Conservation (phyloP, 345 rosid genomes). For the Acer yangbiense region DNA sequence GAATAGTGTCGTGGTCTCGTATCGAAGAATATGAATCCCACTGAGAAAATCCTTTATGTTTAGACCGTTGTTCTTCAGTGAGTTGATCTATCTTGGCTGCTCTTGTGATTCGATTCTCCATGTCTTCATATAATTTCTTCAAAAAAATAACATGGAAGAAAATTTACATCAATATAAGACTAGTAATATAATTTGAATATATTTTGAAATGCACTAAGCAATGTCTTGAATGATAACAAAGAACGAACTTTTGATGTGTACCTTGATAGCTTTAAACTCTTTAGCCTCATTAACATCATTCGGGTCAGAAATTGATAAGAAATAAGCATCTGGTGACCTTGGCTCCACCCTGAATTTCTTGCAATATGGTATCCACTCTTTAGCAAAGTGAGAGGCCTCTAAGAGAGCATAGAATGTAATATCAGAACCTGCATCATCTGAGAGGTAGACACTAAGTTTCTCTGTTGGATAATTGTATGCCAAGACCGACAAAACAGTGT, state of each 20-base stretch:
- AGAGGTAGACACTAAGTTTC: slow-evolving; percentile 49
- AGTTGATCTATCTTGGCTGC: slow-evolving; percentile 31
- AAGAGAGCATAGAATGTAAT: slow-evolving; percentile 50
- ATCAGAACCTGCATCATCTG: slow-evolving; percentile 54
- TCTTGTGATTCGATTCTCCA: slow-evolving; percentile 49
- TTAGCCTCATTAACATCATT: background rate
- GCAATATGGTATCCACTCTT: slow-evolving; percentile 58
- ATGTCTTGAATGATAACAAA: background rate
- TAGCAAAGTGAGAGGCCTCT: slow-evolving; percentile 52
- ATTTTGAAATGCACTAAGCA: background rate
- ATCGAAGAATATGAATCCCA: slow-evolving; percentile 50
- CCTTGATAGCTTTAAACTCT: slow-evolving; percentile 30
- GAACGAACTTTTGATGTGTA: background rate
- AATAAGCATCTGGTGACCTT: slow-evolving; percentile 48
- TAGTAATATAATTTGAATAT: background rate
- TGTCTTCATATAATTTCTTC: slow-evolving; percentile 49
- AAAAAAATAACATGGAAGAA: background rate
- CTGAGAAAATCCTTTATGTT: slow-evolving; percentile 50
- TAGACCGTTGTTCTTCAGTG: slow-evolving; percentile 38
- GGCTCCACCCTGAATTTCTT: slow-evolving; percentile 41
- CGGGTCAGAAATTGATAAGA: slow-evolving; percentile 16
- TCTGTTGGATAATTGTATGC: slow-evolving; percentile 47
- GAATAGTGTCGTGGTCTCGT: slow-evolving; percentile 56
- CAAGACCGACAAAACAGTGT: slow-evolving; percentile 65
- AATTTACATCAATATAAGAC: background rate